These are phyloP conservation scores for Powellomyces hirtus DNA, from an alignment of 192 early-diverging fungal species.

Conservation along the genomic window DNA sequence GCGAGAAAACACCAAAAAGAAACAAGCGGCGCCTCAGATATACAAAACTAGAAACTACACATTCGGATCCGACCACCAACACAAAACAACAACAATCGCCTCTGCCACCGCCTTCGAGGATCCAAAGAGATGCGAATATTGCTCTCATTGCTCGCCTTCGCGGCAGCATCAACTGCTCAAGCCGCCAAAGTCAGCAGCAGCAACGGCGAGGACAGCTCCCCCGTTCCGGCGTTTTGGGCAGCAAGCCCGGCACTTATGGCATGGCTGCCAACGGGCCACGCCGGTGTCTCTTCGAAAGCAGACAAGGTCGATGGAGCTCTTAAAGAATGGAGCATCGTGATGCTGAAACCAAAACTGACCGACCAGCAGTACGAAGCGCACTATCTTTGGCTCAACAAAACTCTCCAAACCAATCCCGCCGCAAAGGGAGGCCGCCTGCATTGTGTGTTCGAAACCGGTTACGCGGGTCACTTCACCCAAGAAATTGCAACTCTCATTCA, in stretches of 20 bases:
- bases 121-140: too few species aligned
- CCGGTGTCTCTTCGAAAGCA: not conserved
- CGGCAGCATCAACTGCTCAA: too few species aligned
- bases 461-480: constrained; percentile 5
- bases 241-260: not conserved
- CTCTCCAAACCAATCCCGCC: not conserved
- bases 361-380: not conserved
- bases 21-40: too few species aligned
- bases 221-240: not conserved
- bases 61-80: too few species aligned
- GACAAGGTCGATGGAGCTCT: not conserved
- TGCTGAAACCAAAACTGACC: not conserved
- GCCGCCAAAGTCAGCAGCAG: too few species aligned
- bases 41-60: too few species aligned
- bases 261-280: constrained; percentile 4
- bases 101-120: too few species aligned
- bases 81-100: too few species aligned
- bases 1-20: too few species aligned
- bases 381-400: constrained; percentile 5
- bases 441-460: constrained; percentile 8
- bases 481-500: not conserved
- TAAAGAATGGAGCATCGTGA: not conserved
- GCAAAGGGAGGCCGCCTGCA: not conserved
- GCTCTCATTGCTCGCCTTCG: too few species aligned
- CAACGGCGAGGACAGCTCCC: too few species aligned